Percentiles rank a stretch among this genome's conserved stretches.
Conservation (phyloP, 1,284 basidiomycete genomes). For the Fomitopsis palustris region DNA sequence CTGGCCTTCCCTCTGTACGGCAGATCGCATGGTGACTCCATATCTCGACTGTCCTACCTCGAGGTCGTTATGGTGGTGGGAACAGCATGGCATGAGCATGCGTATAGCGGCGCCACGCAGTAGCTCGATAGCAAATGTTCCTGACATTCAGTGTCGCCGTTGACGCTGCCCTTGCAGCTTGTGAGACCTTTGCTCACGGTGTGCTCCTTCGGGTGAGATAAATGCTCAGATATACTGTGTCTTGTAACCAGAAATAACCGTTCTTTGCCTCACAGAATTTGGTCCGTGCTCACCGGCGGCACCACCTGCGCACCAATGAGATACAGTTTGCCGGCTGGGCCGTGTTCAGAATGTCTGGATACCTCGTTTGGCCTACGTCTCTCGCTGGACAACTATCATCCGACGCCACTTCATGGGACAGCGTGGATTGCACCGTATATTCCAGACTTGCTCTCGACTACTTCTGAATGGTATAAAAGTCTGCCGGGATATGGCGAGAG, state of each 20-base stretch:
- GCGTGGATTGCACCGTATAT: not conserved
- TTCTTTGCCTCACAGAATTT: not conserved
- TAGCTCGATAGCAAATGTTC: not conserved
- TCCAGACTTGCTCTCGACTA: not conserved
- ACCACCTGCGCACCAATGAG: not conserved
- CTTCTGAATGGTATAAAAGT: not conserved
- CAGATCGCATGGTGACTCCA: not conserved
- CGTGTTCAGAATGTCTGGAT: not conserved
- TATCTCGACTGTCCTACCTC: not conserved
- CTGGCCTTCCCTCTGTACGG: not conserved
- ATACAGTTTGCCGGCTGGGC: not conserved
- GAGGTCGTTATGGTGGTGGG: not conserved
- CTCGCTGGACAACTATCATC: not conserved
- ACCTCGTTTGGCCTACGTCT: not conserved
- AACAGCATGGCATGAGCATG: not conserved
- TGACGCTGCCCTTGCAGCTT: not conserved
- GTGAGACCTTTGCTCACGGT: not conserved
- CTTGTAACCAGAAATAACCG: not conserved
- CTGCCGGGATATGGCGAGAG: not conserved
- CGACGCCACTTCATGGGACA: constrained; percentile 1
- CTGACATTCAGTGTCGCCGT: not conserved
- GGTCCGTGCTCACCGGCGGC: not conserved
- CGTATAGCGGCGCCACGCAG: not conserved
- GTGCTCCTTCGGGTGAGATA: not conserved
- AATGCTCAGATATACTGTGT: not conserved